Conservation (phyloP, 1,139 yeast genomes). For the Kodamaea derodonti region DNA sequence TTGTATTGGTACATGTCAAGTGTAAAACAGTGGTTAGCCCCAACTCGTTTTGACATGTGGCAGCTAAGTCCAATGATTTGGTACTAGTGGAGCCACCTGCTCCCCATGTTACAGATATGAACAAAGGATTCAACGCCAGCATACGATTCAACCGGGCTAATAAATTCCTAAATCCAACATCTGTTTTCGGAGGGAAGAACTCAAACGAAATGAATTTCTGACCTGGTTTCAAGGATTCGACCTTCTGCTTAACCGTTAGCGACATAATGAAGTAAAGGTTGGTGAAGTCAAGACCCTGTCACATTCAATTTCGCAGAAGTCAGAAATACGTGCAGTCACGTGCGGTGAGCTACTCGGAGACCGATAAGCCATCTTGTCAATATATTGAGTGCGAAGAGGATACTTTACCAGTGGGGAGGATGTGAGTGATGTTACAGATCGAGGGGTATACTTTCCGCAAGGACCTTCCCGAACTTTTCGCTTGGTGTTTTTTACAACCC, state of each 20-base stretch:
- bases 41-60: slow-evolving; percentile 68
- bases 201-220: slow-evolving; percentile 80
- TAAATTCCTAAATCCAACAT: slow-evolving; percentile 77
- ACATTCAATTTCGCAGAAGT: background rate
- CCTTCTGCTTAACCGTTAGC: slow-evolving; percentile 51
- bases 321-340: slow-evolving; percentile 7
- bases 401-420: too few species aligned
- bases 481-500: too few species aligned
- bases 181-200: slow-evolving; percentile 96
- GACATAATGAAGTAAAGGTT: too few species aligned
- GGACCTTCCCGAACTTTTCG: too few species aligned
- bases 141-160: slow-evolving; percentile 84
- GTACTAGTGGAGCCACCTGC: slow-evolving; percentile 95
- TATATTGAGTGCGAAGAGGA: too few species aligned
- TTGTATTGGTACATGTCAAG: slow-evolving; percentile 93
- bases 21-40: slow-evolving; percentile 89
- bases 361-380: too few species aligned
- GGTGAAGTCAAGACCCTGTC: too few species aligned
- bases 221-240: slow-evolving; percentile 45
- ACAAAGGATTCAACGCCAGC: slow-evolving; percentile 82
- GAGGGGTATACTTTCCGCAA: too few species aligned
- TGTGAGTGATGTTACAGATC: too few species aligned
- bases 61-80: slow-evolving; percentile 80
- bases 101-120: slow-evolving; percentile 96
- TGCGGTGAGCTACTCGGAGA: too few species aligned